Conservation (phyloP, 202 grass and related monocot genomes). For the Hordeum pubiflorum region DNA sequence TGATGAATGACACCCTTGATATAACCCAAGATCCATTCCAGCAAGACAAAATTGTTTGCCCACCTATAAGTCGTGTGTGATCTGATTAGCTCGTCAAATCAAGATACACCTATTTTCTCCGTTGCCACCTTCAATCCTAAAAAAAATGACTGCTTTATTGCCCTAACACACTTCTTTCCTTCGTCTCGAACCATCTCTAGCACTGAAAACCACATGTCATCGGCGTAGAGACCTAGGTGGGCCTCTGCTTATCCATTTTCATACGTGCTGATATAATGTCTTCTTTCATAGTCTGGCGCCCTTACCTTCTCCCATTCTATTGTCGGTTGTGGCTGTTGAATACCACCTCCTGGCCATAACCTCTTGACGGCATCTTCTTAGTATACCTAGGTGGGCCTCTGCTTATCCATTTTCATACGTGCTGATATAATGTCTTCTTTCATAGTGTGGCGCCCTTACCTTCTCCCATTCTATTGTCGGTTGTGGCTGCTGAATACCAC, state of each 20-base stretch:
- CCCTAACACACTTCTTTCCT: background rate
- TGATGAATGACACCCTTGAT: background rate
- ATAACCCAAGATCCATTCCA: background rate
- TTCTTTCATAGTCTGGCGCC: background rate
- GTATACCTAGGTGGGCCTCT: background rate
- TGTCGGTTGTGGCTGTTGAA: background rate
- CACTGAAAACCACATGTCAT: background rate
- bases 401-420: background rate
- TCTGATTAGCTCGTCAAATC: background rate
- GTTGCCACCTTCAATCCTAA: too few relatives aligned
- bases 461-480: background rate
- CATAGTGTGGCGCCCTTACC: background rate
- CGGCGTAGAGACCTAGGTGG: background rate
- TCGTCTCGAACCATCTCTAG: background rate
- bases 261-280: background rate
- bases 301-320: background rate
- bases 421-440: background rate
- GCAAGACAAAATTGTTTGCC: background rate
- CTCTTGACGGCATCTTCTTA: background rate
- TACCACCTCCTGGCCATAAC: background rate
- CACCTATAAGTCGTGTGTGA: background rate
- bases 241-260: background rate
- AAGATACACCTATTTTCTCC: background rate
- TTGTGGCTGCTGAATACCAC: background rate
- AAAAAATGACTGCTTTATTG: background rate